Evolutionary conservation across 108 stramenopile genomes (phyloP), one percentile per base, ranked within the genome.

Genomic region (Stephanodiscus minutulus): DNA sequence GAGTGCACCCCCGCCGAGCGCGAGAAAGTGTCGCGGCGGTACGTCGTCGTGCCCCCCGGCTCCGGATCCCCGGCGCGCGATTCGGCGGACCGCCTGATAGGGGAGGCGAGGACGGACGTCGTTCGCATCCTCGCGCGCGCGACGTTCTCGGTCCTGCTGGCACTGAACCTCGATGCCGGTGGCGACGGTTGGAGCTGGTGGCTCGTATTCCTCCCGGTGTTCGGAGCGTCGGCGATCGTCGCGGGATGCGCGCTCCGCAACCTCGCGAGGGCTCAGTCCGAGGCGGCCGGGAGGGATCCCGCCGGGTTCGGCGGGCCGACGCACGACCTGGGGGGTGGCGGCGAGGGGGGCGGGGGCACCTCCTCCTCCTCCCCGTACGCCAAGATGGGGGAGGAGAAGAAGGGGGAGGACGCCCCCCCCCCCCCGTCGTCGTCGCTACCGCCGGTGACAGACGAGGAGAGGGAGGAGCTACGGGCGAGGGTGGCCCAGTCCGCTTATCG

Each of bases 121-220:
- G 59, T 89, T 24, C 83, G 87, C 37, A 76, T 73, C 15, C 57
- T 72, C 15, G 81, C 89, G 63, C 85, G 92, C 24, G 43, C 87
- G 11, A 28, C 79, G 1, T 92, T 96, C 66, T 53, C 84, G 25
- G 33, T 88, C 0, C 60, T 92, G 37, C 41, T 93, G 10, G 72
- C 92, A 29, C 7, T 86, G 13, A 88, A 92, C 61, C 68, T 94
- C n/a, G 89, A 92, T 60, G 28, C 65, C n/a, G n/a, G n/a, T 22
- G 64, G 64, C 10, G 7, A 81, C 7, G 82, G 82, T 31, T 91
- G 85, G 88, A 93, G 79, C 69, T 96, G 92, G 92, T 96, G 95
- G 95, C 36, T 91, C 9, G 67, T 94, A 25, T 96, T 96, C 77
- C 33, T 77, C 21, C 95, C 95, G 1, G 83, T 96, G 52, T 94